Conservation (phyloP, 768 basidiomycete species). For the Kondoa subrosea region DNA sequence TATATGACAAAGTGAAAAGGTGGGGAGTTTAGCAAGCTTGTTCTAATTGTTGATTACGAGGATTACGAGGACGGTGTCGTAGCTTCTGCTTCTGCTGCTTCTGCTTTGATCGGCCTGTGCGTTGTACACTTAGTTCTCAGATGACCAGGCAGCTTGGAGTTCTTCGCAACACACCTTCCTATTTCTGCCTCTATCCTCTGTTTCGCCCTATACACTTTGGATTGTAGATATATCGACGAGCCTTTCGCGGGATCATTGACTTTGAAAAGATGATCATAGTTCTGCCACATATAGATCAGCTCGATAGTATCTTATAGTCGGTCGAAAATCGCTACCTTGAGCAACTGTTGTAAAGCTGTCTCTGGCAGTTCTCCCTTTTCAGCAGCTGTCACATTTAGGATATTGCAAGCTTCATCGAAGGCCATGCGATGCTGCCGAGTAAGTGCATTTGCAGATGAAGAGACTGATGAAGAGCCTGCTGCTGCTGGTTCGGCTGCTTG, state of each 20-base stretch:
- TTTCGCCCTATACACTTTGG: conserved; percentile 84
- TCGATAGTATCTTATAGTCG: background rate
- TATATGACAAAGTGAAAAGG: background rate
- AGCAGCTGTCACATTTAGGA: conserved; percentile 48
- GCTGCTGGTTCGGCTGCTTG: conserved; percentile 51
- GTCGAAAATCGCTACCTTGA: conserved; percentile 43
- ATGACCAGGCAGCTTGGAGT: background rate
- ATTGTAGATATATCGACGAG: conserved; percentile 76
- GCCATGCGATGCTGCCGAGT: conserved; percentile 82
- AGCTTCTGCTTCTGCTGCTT: conserved; percentile 4
- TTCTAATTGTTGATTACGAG: background rate
- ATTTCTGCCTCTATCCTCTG: conserved; percentile 88
- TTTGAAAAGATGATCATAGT: conserved; percentile 84
- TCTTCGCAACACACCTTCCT: background rate
- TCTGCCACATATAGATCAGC: conserved; percentile 37
- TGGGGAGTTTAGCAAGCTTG: background rate
- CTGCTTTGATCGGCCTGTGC: conserved; percentile 1
- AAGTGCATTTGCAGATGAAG: conserved; percentile 60
- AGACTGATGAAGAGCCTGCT: conserved; percentile 52
- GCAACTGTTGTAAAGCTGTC: conserved; percentile 37
- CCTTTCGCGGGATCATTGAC: conserved; percentile 46
- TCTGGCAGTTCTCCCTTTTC: conserved; percentile 11
- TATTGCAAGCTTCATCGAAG: conserved; percentile 79
- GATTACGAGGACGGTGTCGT: background rate
- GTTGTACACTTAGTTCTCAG: too few species aligned